Conservation (phyloP, 2,329 filamentous ascomycete species). For the Lachnellula arida region DNA sequence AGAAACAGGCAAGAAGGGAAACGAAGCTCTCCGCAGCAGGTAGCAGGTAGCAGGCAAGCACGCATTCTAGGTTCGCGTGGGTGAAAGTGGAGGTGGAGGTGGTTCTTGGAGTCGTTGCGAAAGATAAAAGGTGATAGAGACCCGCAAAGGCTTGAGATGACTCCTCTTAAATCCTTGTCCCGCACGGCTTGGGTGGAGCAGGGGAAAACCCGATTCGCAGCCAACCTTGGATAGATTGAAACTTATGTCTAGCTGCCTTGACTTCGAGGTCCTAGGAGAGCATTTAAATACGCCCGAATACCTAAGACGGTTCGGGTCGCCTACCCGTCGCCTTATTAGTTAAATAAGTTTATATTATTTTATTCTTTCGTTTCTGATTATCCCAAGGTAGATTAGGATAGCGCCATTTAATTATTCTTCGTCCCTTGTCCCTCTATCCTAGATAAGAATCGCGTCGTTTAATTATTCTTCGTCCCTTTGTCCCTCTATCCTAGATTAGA, state of each 20-base stretch:
- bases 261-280: conserved; percentile 1
- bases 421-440: too few relatives aligned
- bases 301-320: conserved; percentile 16
- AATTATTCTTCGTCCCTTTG: too few relatives aligned
- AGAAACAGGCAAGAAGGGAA: conserved; percentile 6
- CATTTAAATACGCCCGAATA: background rate
- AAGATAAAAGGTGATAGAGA: conserved; percentile 1
- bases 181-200: background rate
- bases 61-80: conserved; percentile 1
- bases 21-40: background rate
- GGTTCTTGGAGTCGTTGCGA: background rate
- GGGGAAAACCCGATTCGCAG: conserved; percentile 11
- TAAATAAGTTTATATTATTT: background rate
- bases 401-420: too few relatives aligned
- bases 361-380: too few relatives aligned
- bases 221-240: conserved; percentile 1
- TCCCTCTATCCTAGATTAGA: too few relatives aligned
- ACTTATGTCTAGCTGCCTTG: conserved; percentile 10
- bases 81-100: background rate
- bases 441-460: too few relatives aligned
- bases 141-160: conserved; percentile 5
- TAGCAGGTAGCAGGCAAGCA: conserved; percentile 4
- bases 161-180: conserved; percentile 7
- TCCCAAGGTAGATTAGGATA: too few relatives aligned
- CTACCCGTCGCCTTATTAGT: conserved; percentile 7